Conservation (phyloP, 768 basidiomycete species). For the Boletellus ananas region DNA sequence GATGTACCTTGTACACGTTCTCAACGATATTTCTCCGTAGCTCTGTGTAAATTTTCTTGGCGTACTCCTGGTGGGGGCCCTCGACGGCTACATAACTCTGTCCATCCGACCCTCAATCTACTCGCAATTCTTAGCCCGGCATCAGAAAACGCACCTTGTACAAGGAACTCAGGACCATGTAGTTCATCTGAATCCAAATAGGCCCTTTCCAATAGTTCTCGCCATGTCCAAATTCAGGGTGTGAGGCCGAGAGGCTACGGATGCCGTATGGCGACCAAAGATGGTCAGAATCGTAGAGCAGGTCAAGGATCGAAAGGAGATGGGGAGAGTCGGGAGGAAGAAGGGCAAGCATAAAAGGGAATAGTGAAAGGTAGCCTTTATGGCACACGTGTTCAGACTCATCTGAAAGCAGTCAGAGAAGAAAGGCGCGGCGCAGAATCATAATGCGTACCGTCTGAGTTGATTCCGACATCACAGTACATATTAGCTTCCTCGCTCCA, state of each 20-base stretch:
- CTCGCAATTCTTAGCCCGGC: neutral
- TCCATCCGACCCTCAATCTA: slow-evolving; percentile 5
- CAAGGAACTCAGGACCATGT: slow-evolving; percentile 75
- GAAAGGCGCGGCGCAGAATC: neutral
- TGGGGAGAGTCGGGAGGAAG: slow-evolving; percentile 75
- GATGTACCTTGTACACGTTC: slow-evolving; percentile 67
- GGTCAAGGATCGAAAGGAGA: slow-evolving; percentile 74
- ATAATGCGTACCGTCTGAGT: slow-evolving; percentile 65
- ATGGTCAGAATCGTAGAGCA: slow-evolving; percentile 74
- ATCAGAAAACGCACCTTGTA: slow-evolving; percentile 51
- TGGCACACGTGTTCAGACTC: slow-evolving; percentile 91
- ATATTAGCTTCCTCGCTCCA: slow-evolving; percentile 88
- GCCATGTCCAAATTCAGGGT: slow-evolving; percentile 85
- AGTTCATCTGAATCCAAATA: slow-evolving; percentile 98
- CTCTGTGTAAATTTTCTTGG: slow-evolving; percentile 74
- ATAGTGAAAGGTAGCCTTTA: slow-evolving; percentile 89
- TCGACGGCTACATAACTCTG: slow-evolving; percentile 74
- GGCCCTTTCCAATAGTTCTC: slow-evolving; percentile 99
- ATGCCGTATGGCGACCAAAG: slow-evolving; percentile 92
- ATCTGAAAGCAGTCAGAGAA: slow-evolving; percentile 44
- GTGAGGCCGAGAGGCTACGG: slow-evolving; percentile 81
- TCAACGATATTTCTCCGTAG: slow-evolving; percentile 79
- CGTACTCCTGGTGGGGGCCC: slow-evolving; percentile 78
- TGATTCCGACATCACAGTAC: slow-evolving; percentile 89
- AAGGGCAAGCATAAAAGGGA: slow-evolving; percentile 85